Evolutionary conservation across 1,284 basidiomycete species (phyloP).

Genomic region (Puccinia triticina): DNA sequence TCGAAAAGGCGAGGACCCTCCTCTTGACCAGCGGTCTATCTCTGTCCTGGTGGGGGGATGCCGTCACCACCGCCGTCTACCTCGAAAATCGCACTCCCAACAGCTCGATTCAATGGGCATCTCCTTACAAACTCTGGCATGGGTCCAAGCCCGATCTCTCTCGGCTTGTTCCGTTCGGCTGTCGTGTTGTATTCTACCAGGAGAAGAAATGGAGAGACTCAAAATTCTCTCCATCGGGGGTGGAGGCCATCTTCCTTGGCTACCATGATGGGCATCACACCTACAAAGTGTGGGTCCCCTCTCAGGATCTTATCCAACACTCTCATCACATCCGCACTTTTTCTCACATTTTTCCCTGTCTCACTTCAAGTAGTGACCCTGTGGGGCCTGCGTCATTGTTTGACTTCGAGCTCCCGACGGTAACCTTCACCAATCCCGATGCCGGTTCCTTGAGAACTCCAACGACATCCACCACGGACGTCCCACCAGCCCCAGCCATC

Average conservation of each 20-base stretch:
- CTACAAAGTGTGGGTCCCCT: slow-evolving; percentile 10
- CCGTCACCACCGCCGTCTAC: slow-evolving; percentile 1
- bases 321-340: background rate
- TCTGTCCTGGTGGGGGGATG: background rate
- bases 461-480: no score
- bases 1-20: background rate
- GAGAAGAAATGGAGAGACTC: background rate
- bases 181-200: background rate
- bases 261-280: slow-evolving; percentile 1
- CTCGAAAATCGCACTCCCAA: slow-evolving; percentile 9
- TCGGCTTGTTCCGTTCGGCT: slow-evolving; percentile 7
- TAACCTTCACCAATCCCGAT: no score
- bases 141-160: background rate
- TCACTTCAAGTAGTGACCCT: background rate
- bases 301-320: background rate
- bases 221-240: background rate
- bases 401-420: no score
- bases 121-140: background rate
- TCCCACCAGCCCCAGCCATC: no score
- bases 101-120: background rate
- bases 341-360: background rate
- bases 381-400: background rate
- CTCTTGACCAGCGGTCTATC: background rate
- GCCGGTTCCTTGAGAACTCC: no score
- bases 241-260: background rate